phyloP scores from a whole-genome alignment of 2,329 filamentous ascomycete genomes.

The Sporothrix globosa region DNA sequence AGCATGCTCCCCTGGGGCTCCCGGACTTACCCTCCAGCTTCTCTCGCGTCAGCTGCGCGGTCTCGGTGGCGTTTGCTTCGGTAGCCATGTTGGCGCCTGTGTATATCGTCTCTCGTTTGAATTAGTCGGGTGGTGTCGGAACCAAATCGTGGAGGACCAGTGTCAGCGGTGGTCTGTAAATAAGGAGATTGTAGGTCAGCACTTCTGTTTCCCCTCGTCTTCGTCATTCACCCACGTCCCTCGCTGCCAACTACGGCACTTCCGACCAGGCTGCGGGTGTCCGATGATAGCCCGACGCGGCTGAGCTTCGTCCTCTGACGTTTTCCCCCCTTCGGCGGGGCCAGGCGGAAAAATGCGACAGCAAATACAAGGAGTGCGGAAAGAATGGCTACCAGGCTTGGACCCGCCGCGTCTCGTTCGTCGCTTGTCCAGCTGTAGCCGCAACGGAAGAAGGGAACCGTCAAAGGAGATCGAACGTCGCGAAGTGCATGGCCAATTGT shows the following conservation, averaged over 20 bases:
- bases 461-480: background rate
- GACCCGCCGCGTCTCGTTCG: background rate
- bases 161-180: background rate
- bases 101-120: background rate
- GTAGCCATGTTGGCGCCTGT: slow-evolving; percentile 34
- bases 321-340: background rate
- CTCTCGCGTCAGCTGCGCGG: slow-evolving; percentile 60
- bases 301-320: background rate
- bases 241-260: background rate
- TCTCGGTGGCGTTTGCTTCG: slow-evolving; percentile 47
- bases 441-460: too few relatives aligned
- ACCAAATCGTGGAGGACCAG: background rate
- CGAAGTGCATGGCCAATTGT: background rate
- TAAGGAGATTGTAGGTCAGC: background rate
- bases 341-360: background rate
- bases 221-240: background rate
- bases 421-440: background rate
- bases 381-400: background rate
- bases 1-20: slow-evolving; percentile 21
- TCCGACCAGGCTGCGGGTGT: background rate
- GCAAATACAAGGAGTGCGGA: background rate
- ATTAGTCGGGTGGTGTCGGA: background rate
- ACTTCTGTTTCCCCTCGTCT: background rate
- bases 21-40: slow-evolving; percentile 70
- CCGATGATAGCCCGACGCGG: background rate